Evolutionary conservation across 75 land plant genomes (phyloP).

Genomic region (Pinus albicaulis): DNA sequence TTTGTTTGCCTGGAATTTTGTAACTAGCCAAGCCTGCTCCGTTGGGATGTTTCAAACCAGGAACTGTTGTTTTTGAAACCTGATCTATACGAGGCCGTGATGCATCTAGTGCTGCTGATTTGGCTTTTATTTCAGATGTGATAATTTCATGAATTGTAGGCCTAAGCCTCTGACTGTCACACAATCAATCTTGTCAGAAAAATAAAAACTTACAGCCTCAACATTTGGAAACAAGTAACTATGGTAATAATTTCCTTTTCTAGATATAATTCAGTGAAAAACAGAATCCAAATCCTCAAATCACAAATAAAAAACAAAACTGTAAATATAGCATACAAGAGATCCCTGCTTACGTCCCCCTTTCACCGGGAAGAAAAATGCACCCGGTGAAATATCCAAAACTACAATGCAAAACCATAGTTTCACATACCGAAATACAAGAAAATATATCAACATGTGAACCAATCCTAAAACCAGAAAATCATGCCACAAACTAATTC

Average conservation of each 20-base stretch:
- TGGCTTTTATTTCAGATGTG: slow-evolving; percentile 83
- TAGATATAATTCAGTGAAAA: background rate
- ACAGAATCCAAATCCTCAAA: background rate
- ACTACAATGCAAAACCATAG: too few species aligned
- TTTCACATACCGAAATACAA: too few species aligned
- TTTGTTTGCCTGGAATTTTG: slow-evolving; percentile 42
- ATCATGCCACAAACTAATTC: too few species aligned
- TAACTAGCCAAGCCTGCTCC: slow-evolving; percentile 37
- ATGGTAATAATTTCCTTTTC: slow-evolving; percentile 5
- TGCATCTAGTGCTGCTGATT: slow-evolving; percentile 53
- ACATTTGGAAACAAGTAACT: slow-evolving; percentile 3
- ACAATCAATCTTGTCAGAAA: slow-evolving; percentile 1
- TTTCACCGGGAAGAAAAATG: too few species aligned
- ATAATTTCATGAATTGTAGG: slow-evolving; percentile 94
- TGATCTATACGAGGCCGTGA: slow-evolving; percentile 54
- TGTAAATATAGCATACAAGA: background rate
- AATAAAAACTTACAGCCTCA: background rate
- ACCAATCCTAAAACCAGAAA: too few species aligned
- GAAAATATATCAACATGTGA: too few species aligned
- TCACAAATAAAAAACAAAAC: background rate
- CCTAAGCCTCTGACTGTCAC: slow-evolving; percentile 85
- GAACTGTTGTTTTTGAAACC: slow-evolving; percentile 20
- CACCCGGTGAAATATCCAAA: too few species aligned
- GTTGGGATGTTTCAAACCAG: slow-evolving; percentile 36
- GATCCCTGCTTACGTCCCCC: background rate